Conservation (phyloP, 495 filamentous ascomycete species). For the Hypoxylon trugodes region DNA sequence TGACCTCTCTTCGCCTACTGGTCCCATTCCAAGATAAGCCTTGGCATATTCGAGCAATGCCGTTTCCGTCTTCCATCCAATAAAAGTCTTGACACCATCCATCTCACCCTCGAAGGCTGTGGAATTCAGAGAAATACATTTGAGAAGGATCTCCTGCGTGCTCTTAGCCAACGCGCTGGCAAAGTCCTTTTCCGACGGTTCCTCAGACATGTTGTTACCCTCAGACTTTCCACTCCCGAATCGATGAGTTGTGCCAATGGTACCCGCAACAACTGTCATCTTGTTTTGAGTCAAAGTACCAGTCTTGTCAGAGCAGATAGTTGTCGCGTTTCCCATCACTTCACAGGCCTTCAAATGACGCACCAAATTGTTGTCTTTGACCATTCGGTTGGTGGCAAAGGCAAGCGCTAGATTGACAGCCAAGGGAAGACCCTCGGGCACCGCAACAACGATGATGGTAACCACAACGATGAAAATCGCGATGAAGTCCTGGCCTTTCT, state of each 20-base stretch:
- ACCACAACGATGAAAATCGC: slow-evolving; percentile 95
- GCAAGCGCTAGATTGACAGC: slow-evolving; percentile 93
- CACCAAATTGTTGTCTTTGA: slow-evolving; percentile 94
- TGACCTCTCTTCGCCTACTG: slow-evolving; percentile 71
- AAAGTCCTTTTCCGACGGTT: slow-evolving; percentile 68
- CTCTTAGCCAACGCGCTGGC: slow-evolving; percentile 63
- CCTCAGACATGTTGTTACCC: slow-evolving; percentile 41
- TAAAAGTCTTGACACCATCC: slow-evolving; percentile 74
- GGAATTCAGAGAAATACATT: slow-evolving; percentile 85
- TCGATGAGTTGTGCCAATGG: slow-evolving; percentile 70
- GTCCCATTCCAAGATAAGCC: slow-evolving; percentile 78
- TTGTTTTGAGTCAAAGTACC: slow-evolving; percentile 94
- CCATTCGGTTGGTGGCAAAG: slow-evolving; percentile 93
- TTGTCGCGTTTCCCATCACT: slow-evolving; percentile 98
- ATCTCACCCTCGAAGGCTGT: slow-evolving; percentile 87
- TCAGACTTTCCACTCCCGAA: slow-evolving; percentile 61
- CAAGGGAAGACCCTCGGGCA: slow-evolving; percentile 91
- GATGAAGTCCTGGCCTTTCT: slow-evolving; percentile 88
- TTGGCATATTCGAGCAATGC: slow-evolving; percentile 79
- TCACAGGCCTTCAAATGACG: slow-evolving; percentile 91
- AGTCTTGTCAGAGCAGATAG: slow-evolving; percentile 96
- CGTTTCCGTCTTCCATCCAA: slow-evolving; percentile 92
- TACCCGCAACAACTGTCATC: slow-evolving; percentile 86
- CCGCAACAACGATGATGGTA: slow-evolving; percentile 93
- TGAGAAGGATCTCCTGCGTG: slow-evolving; percentile 70